Evolutionary conservation across 371 early-diverging fungal genomes (phyloP), one percentile per base, ranked within the genome.

Genomic region (Mortierella sp.): DNA sequence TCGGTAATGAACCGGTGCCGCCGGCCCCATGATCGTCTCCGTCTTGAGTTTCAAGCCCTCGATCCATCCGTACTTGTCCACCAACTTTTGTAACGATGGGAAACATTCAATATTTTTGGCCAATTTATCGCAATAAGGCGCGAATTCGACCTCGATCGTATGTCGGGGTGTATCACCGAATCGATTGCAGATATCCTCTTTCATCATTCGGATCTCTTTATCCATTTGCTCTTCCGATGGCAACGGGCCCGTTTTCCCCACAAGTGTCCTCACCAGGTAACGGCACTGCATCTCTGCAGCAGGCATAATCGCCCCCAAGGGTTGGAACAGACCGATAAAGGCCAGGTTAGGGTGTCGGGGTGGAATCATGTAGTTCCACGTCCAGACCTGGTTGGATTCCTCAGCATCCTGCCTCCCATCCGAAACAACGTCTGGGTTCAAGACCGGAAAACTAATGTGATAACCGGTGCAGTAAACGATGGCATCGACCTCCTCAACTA

Each of bases 391-490:
- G 60, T 83, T 80, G 28, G 66, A 80, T 61, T 79, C 70, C 32
- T 72, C 48, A 47, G 56, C 56, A 2, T 71, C 64, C 26, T 66
- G 67, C 27, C 67, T 34, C 7, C 83, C 83, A 42, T 80, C 80
- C 21, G 80, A 63, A 2, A 79, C 46, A 30, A 79, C 70, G n/a
- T 63, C 57, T 21, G 70, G 64, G n/a, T 85, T 84, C 43, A 92
- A 65, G 56, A 84, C 87, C 0, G 81, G 79, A 44, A 83, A 76
- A 19, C 83, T 79, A 62, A 80, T 80, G 7, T 72, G 60, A 61
- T 85, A 91, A 0, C 93, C 93, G 2, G 91, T 92, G 56, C 89
- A 89, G 42, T 85, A 88, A 23, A 90, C 75, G 9, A 92, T 83
- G 4, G 60, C 60, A 57, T 92, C 91, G 19, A 91, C 78, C 23